Base-by-base conservation (phyloP, 208 protist genomes). In the Porcisia deanei region DNA sequence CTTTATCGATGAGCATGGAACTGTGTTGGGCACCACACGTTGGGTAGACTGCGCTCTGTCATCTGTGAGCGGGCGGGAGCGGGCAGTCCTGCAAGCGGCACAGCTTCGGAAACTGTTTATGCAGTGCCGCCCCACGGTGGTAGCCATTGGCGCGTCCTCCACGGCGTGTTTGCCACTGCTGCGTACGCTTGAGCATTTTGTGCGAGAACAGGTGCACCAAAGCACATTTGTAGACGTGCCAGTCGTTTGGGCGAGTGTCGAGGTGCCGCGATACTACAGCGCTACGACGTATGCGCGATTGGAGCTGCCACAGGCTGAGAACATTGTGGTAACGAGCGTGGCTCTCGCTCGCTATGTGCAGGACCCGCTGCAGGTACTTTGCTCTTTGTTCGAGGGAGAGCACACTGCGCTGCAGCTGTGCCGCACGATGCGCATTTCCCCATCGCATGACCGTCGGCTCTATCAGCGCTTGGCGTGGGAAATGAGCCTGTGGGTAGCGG, bases 401-500 rank as follows among this genome's bases (percentile, higher is more conserved):
- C 78, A 85, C 54, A 94, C 90, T 8, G 83, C 85, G 6, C 77
- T 94, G 71, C 87, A 88, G 71, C 82, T 94, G 43, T 89, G 84
- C 63, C 80, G 82, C 73, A 84, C 80, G 52, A 76, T 65, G 12
- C 80, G 80, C 52, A 72, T 78, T 59, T 82, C 83, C 0, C 65
- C 63, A 43, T 84, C 88, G 45, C 82, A 89, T 52, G 81, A 87
- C 71, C 83, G 85, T 14, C 68, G 82, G 60, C 80, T 97, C 18
- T 94, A 93, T 73, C 71, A 79, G 55, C 82, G 84, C 7, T 80
- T 97, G 14, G 80, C 72, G 43, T 97, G 93, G 91, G 90, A 97
- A 65, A 94, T 95, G 88, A 89, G 83, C 47, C 80, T 97, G 55
- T 97, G 93, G 91, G 85, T 93, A 5, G 86, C 80, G 9, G 84